These are phyloP conservation scores for Coelastrella sp. DNA, from an alignment of 139 green algal genomes.

Conservation along the genomic window DNA sequence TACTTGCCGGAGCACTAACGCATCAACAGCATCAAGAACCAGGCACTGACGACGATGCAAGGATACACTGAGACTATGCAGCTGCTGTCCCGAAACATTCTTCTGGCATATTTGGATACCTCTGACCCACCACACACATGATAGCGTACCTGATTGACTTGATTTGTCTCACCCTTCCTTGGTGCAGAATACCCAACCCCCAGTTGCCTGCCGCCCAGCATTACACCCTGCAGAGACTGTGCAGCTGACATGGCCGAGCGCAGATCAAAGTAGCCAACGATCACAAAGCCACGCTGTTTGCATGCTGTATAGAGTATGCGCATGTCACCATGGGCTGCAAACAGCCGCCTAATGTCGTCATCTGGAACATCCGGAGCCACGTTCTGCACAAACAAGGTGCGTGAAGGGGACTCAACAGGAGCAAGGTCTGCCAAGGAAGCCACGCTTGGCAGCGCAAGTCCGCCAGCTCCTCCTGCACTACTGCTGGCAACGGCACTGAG, in stretches of 20 bases:
- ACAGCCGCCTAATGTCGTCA: slow-evolving; percentile 69
- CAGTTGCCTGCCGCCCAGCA: slow-evolving; percentile 59
- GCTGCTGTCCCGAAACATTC: no score
- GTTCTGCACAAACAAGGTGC: slow-evolving; percentile 86
- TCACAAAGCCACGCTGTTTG: slow-evolving; percentile 85
- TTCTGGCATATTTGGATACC: no score
- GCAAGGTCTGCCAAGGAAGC: slow-evolving; percentile 22
- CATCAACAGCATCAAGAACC: no score
- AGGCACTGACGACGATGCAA: no score
- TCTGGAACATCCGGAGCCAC: slow-evolving; percentile 63
- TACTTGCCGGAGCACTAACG: no score
- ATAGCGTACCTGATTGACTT: slow-evolving; percentile 72
- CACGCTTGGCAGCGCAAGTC: not conserved
- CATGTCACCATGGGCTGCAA: slow-evolving; percentile 78
- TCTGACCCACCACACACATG: no score
- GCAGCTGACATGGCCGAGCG: slow-evolving; percentile 79
- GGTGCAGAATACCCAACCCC: slow-evolving; percentile 81
- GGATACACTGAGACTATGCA: no score
- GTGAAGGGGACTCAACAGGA: slow-evolving; percentile 61
- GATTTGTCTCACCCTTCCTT: slow-evolving; percentile 56
- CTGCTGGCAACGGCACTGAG: not conserved
- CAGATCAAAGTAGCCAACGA: slow-evolving; percentile 95
- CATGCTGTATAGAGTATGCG: slow-evolving; percentile 82
- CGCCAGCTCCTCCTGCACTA: not conserved
- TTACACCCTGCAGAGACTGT: slow-evolving; percentile 68